Percentiles rank a stretch among this genome's conserved stretches.
Conservation (phyloP, 768 basidiomycete genomes). For the Amanita brunnescens region DNA sequence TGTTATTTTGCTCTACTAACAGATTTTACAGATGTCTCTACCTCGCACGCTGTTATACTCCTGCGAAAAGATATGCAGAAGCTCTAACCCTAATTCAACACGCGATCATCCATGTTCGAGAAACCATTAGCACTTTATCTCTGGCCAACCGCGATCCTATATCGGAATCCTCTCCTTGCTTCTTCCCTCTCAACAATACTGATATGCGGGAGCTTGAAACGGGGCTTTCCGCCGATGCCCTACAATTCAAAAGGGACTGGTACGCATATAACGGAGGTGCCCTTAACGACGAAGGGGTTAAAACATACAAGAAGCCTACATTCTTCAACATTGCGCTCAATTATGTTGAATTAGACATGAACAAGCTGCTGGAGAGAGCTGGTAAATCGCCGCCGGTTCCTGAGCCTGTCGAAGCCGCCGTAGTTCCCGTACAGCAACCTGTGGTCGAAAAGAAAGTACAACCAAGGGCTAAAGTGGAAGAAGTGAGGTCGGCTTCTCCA, state of each 20-base stretch:
- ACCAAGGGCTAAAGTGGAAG: constrained; percentile 50
- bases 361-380: constrained; percentile 57
- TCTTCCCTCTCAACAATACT: constrained; percentile 43
- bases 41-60: constrained; percentile 67
- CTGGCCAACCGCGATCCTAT: constrained; percentile 40
- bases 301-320: constrained; percentile 67
- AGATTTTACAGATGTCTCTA: constrained; percentile 50
- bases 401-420: constrained; percentile 13
- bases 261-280: constrained; percentile 69
- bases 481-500: constrained; percentile 39
- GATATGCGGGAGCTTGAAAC: constrained; percentile 46
- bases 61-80: constrained; percentile 64
- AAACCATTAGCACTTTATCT: constrained; percentile 47
- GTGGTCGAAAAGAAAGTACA: constrained; percentile 37
- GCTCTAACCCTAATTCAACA: constrained; percentile 64
- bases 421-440: constrained; percentile 16
- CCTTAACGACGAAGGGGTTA: constrained; percentile 28
- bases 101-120: constrained; percentile 65
- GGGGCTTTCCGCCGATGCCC: constrained; percentile 35
- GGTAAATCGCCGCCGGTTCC: constrained; percentile 42
- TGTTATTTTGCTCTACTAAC: background rate
- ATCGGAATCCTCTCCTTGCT: constrained; percentile 31
- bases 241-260: constrained; percentile 65
- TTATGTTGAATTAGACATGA: constrained; percentile 84
- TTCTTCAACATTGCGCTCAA: constrained; percentile 96